Base-by-base conservation (phyloP, 345 rosid species). In the Cardamine occulta region DNA sequence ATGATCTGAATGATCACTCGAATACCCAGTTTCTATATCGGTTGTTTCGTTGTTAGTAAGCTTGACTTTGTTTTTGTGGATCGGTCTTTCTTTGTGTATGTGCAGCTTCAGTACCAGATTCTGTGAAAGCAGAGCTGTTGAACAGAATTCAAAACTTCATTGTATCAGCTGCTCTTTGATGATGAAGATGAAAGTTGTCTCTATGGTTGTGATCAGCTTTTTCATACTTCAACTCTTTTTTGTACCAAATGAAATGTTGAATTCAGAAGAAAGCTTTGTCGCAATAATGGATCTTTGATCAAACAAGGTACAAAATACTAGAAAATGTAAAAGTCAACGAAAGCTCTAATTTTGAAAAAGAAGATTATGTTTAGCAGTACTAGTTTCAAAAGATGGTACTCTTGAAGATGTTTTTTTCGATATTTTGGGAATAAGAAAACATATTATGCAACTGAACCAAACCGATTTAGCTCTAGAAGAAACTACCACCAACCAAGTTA, bases 81-180 rank as follows among this genome's bases (percentile, higher is more conserved):
- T 13, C 6, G 23, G 24, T 12, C 11, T 39, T 52, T 28, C 39
- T 28, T 71, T 39, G 29, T 82, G 35, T 66, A 37, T 65, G 7
- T 79, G 87, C 85, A 87, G 96, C 88, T 52, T 88, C 88, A 1
- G 75, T 87, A 37, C 98, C 96, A 10, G 90, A 88, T 78, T 76
- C 85, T 4, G 83, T 90, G 23, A 88, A 90, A 83, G 88, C 87
- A 2, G 88, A 93, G 83, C 86, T 88, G 9, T 62, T 92, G 85
- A 84, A 86, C 74, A 81, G 85, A 70, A 87, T 93, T 51, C 79
- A 82, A 64, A 70, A 86, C 69, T 86, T 88, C 78, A 83, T 87
- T 21, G 80, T 57, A 55, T 78, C 88, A 76, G 63, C 81, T 51
- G 70, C 82, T 68, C n/a, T 51, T 54, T 82, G 79, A 83, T 70